Evolutionary conservation across 371 early-diverging fungal species (phyloP), one percentile per base, ranked within the genome.

Genomic region (Circinella umbellata): DNA sequence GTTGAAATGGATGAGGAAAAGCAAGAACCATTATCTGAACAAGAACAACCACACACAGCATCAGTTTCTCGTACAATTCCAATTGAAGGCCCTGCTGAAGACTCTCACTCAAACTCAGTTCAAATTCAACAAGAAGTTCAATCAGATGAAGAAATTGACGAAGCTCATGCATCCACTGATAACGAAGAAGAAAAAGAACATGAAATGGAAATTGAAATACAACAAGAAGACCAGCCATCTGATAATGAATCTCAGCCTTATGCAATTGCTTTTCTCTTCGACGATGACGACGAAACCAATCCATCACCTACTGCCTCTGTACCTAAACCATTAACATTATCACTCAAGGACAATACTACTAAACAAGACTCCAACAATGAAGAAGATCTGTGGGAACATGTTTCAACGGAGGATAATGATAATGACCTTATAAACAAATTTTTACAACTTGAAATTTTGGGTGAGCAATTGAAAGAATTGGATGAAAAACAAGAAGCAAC

Each of bases 401-500:
- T 53, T 53, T 15, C n/a, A 15, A 6, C 8, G 18, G 46, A n/a
- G 11, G 37, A 49, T 36, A 46, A 64, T n/a, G 65, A 64, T n/a
- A 49, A 64, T 4, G 37, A 64, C 1, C 20, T 20, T 37, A 53
- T 48, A 17, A 54, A 36, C 27, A 64, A 71, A 39, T 36, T n/a
- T 14, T 38, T 37, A 10, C 68, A 53, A 51, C 46, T 68, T 15
- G 49, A 38, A 27, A 60, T 49, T 3, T 18, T 64, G n/a, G 65
- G 65, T 27, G 65, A 64, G n/a, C 37, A 64, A 64, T 53, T 64
- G 38, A 36, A 20, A 17, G 53, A 49, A n/a, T 35, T 64, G 17
- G 15, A 15, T 14, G 65, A 64, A 20, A 64, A 64, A 17, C 51
- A 64, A 27, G 53, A 11, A 35, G 15, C 15, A 13, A 64, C 65